Base-by-base conservation (phyloP, 164 flowering plant species). In the Macadamia tetraphylla region DNA sequence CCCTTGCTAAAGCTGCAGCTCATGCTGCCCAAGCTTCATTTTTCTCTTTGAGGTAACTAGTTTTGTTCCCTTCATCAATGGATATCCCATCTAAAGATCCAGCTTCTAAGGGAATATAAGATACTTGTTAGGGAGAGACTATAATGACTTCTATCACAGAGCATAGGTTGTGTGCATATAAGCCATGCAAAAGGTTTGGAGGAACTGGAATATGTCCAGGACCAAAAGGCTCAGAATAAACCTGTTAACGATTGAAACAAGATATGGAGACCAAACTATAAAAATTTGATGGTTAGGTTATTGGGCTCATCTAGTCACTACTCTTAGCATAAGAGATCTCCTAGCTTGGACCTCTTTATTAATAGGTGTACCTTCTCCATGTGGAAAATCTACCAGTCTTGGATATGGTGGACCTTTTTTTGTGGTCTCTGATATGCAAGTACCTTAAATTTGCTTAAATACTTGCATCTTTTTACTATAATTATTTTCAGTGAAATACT, bases 1-100 rank as follows among this genome's bases (percentile, higher is more conserved):
- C 96, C 52, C 94, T 95, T 67, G 98, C 89, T 46, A 92, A 89
- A 81, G 99, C 99, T 72, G 96, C 96, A 30, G 98, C 97, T 65
- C 84, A 86, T 88, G 98, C 97, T 63, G 87, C 99, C 57, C 91
- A 86, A 75, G 91, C 97, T 69, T 84, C 97, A 15, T 87, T 92
- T 69, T 94, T 90, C 70, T 90, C 97, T 43, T 75, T 94, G 79
- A 86, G 98, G 98, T 92, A 62, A 6, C 67, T 32, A 70, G 56
- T 75, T 64, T 60, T 32, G 68, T 56, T 69, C 44, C 68, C 30
- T 67, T 58, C 65, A 29, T 15, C 68, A 52, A 14, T 13, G 59
- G 9, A 69, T 6, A n/a, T 61, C 32, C 13, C 44, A 29, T 23
- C 9, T 32, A 46, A 58, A 29, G 51, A 29, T 1, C 23, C 23